Evolutionary conservation across 495 filamentous ascomycete species (phyloP).

Genomic region (Aspergillus diversus): DNA sequence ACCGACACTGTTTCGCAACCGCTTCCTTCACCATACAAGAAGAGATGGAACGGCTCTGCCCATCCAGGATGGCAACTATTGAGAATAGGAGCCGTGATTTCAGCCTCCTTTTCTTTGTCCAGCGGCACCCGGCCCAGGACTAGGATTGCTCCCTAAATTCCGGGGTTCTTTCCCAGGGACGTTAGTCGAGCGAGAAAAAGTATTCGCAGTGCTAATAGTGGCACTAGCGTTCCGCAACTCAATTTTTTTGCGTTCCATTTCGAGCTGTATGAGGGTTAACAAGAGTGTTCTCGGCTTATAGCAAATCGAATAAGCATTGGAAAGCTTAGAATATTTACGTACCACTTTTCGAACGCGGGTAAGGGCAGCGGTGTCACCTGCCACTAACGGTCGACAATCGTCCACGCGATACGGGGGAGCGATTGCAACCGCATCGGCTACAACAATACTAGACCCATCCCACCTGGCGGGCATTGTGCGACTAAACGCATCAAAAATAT

Average conservation of each 20-base stretch:
- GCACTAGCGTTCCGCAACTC: constrained; percentile 50
- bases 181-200: constrained; percentile 32
- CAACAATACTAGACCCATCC: constrained; percentile 64
- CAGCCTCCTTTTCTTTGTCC: constrained; percentile 38
- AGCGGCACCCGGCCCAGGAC: constrained; percentile 30
- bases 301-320: neutral
- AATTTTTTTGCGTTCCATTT: constrained; percentile 56
- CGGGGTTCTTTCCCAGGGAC: constrained; percentile 4
- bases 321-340: constrained; percentile 29
- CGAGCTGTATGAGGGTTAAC: constrained; percentile 36
- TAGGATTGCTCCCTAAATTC: constrained; percentile 18
- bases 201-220: constrained; percentile 43
- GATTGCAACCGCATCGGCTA: constrained; percentile 67
- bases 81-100: constrained; percentile 4
- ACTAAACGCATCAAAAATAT: constrained; percentile 67
- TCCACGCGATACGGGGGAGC: constrained; percentile 62
- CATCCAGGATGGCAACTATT: constrained; percentile 2
- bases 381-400: constrained; percentile 55
- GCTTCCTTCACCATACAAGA: neutral
- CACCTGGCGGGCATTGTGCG: constrained; percentile 68
- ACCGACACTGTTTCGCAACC: neutral
- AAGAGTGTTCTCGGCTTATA: neutral
- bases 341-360: constrained; percentile 68
- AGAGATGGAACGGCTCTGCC: neutral
- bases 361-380: constrained; percentile 55